Evolutionary conservation across 2,329 filamentous ascomycete genomes (phyloP).

Genomic region (Fusarium sterilihyphosum): DNA sequence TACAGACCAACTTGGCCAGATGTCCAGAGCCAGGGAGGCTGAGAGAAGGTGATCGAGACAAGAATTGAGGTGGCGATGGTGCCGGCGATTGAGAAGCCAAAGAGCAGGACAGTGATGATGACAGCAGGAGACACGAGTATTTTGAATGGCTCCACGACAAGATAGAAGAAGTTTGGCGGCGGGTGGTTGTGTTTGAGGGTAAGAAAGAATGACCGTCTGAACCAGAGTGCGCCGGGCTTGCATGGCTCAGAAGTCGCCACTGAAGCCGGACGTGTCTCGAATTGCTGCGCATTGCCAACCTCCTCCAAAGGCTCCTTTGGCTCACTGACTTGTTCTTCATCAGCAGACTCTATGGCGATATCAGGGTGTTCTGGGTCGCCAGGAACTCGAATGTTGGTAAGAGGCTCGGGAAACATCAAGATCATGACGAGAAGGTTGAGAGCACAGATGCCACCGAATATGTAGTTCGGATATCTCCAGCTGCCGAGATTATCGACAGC

Average conservation of each 20-base stretch:
- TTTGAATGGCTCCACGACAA: neutral
- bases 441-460: neutral
- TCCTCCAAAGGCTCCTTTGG: neutral
- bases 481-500: neutral
- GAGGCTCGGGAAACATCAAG: neutral
- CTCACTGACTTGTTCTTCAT: neutral
- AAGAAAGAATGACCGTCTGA: neutral
- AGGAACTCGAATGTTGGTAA: neutral
- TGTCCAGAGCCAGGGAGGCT: neutral
- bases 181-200: neutral
- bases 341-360: fast-evolving
- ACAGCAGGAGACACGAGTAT: neutral
- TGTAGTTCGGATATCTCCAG: neutral
- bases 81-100: neutral
- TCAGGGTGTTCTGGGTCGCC: neutral
- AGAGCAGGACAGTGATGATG: neutral
- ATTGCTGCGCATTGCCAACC: neutral
- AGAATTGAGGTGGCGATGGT: neutral
- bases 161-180: neutral
- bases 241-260: neutral
- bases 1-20: neutral
- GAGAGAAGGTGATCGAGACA: neutral
- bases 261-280: neutral
- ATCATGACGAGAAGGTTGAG: neutral
- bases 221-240: neutral